Evolutionary conservation across 331 rosid genomes (phyloP).

Genomic region (Spiraea crenata): DNA sequence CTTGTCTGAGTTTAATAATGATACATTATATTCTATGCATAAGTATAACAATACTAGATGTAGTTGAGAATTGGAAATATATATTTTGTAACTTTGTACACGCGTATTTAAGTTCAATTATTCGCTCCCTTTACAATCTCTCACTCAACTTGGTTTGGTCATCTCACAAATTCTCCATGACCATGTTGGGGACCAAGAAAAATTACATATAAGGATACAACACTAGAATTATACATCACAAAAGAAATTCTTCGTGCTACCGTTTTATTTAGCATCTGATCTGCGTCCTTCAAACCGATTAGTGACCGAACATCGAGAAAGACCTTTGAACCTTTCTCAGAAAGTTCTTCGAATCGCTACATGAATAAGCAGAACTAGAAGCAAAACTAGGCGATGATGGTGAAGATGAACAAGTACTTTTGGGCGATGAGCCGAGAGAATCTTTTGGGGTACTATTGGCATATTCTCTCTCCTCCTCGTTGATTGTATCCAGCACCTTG

Average conservation of each 20-base stretch:
- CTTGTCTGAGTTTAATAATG: too few species aligned
- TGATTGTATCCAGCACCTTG: slow-evolving; percentile 87
- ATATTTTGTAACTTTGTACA: too few species aligned
- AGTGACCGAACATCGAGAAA: slow-evolving; percentile 48
- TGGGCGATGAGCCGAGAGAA: slow-evolving; percentile 24
- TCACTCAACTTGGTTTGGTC: slow-evolving; percentile 5
- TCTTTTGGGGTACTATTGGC: slow-evolving; percentile 20
- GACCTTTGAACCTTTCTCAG: slow-evolving; percentile 57
- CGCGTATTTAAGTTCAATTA: too few species aligned
- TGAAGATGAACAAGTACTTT: slow-evolving; percentile 36
- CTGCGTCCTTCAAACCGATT: slow-evolving; percentile 6
- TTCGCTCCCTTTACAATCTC: background rate
- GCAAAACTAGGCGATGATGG: slow-evolving; percentile 18
- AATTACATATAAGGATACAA: background rate
- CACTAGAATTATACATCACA: background rate
- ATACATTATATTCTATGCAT: too few species aligned
- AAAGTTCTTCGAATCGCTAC: slow-evolving; percentile 42
- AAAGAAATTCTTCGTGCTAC: slow-evolving; percentile 4
- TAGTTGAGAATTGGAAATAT: too few species aligned
- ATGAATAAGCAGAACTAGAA: slow-evolving; percentile 18
- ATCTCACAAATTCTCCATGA: slow-evolving; percentile 18
- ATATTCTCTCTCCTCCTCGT: slow-evolving; percentile 75
- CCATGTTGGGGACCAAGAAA: slow-evolving; percentile 13
- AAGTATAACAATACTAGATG: too few species aligned
- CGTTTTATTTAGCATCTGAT: slow-evolving; percentile 11